These are phyloP conservation scores for Chlorella sp. DNA, from an alignment of 139 green algal genomes.

Conservation along the genomic window DNA sequence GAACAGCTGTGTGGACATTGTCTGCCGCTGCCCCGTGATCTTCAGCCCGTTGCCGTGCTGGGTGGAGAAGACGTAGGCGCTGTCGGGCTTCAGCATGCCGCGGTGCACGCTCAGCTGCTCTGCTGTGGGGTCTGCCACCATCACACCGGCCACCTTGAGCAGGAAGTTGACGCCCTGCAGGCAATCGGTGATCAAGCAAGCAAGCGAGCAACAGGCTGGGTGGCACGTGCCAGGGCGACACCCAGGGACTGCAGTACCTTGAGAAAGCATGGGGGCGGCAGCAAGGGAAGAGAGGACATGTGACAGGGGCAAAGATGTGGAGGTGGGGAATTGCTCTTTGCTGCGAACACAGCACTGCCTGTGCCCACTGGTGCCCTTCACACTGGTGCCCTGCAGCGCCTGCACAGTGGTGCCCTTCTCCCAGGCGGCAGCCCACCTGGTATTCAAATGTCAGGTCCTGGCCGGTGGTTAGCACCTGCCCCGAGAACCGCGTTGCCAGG, in stretches of 20 bases:
- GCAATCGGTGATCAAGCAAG: too few species aligned
- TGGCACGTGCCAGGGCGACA: too few species aligned
- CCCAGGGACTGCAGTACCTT: too few species aligned
- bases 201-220: too few species aligned
- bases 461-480: conserved; percentile 77
- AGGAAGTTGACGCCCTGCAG: conserved; percentile 78
- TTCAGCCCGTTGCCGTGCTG: conserved; percentile 66
- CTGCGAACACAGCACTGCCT: background rate
- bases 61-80: conserved; percentile 75
- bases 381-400: too few species aligned
- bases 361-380: too few species aligned
- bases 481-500: conserved; percentile 63
- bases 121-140: conserved; percentile 10
- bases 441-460: conserved; percentile 94
- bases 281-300: too few species aligned
- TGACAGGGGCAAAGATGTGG: background rate
- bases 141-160: conserved; percentile 69
- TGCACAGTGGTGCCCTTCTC: too few species aligned
- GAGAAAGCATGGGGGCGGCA: too few species aligned
- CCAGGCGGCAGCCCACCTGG: conserved; percentile 51
- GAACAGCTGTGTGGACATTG: conserved; percentile 89
- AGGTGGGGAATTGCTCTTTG: background rate
- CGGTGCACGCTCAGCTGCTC: conserved; percentile 48
- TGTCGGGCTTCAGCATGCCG: conserved; percentile 64
- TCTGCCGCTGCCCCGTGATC: conserved; percentile 74